phyloP scores from a whole-genome alignment of 345 rosid genomes.

The Ricinus communis region DNA sequence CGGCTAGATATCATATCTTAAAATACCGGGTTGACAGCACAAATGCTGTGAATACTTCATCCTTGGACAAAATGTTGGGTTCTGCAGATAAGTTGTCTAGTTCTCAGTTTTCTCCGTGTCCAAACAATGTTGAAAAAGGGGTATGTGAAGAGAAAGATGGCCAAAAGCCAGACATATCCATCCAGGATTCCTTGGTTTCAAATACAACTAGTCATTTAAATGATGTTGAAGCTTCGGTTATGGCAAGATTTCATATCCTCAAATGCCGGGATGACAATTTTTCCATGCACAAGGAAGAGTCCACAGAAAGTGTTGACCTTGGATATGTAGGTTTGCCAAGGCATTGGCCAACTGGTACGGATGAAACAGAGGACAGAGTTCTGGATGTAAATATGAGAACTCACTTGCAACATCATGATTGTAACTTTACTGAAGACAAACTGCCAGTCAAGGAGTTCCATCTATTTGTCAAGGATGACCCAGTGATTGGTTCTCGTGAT shows the following conservation, averaged over 20 bases:
- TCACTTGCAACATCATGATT: background rate
- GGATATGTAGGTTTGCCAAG: slow-evolving; percentile 21
- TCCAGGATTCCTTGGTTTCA: slow-evolving; percentile 15
- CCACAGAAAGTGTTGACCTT: slow-evolving; percentile 20
- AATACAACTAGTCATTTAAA: slow-evolving; percentile 14
- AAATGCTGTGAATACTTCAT: slow-evolving; percentile 15
- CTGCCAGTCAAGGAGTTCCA: slow-evolving; percentile 23
- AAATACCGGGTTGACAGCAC: slow-evolving; percentile 30
- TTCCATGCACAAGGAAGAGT: slow-evolving; percentile 22
- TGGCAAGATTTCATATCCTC: slow-evolving; percentile 48
- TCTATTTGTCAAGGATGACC: slow-evolving; percentile 22
- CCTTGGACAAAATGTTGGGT: background rate
- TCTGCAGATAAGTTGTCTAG: slow-evolving; percentile 16
- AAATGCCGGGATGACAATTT: slow-evolving; percentile 31
- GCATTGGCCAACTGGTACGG: slow-evolving; percentile 1
- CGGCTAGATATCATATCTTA: slow-evolving; percentile 52
- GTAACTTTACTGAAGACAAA: slow-evolving; percentile 9
- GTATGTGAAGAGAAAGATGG: slow-evolving; percentile 26
- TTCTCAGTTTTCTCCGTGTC: slow-evolving; percentile 14
- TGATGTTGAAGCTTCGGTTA: slow-evolving; percentile 39
- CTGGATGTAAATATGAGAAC: slow-evolving; percentile 14
- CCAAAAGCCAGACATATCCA: slow-evolving; percentile 4
- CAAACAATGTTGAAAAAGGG: slow-evolving; percentile 26
- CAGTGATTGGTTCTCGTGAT: slow-evolving; percentile 5
- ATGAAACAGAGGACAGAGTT: slow-evolving; percentile 12